Conservation (phyloP, 2,329 filamentous ascomycete species). For the Fusarium globosum region DNA sequence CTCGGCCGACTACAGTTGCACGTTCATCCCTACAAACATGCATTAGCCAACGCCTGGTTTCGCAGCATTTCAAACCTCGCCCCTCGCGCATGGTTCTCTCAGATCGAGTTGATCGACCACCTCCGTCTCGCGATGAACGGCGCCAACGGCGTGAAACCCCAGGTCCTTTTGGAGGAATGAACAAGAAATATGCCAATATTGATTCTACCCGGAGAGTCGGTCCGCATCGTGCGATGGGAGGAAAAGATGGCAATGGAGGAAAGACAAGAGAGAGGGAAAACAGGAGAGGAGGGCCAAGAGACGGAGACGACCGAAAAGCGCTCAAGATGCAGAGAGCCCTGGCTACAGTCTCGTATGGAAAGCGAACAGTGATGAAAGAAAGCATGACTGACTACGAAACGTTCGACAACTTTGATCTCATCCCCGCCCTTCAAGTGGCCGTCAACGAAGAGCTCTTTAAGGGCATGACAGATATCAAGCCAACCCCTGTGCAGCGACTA, state of each 20-base stretch:
- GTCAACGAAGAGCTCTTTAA: slow-evolving; percentile 79
- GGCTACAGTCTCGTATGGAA: slow-evolving; percentile 79
- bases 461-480: slow-evolving; percentile 78
- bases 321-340: slow-evolving; percentile 93
- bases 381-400: slow-evolving; percentile 75
- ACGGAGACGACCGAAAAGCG: slow-evolving; percentile 70
- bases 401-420: slow-evolving; percentile 83
- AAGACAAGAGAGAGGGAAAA: slow-evolving; percentile 43
- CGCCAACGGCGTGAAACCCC: slow-evolving; percentile 53
- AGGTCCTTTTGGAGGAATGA: slow-evolving; percentile 68
- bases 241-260: slow-evolving; percentile 37
- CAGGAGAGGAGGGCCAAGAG: slow-evolving; percentile 51
- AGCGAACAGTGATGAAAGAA: slow-evolving; percentile 63
- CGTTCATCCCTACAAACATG: slow-evolving; percentile 47
- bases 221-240: slow-evolving; percentile 22
- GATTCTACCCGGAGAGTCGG: slow-evolving; percentile 41
- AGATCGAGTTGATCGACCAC: slow-evolving; percentile 59
- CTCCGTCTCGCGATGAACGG: slow-evolving; percentile 50
- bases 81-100: slow-evolving; percentile 70
- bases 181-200: slow-evolving; percentile 61
- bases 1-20: slow-evolving; percentile 21
- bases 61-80: slow-evolving; percentile 50
- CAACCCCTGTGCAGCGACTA: slow-evolving; percentile 89
- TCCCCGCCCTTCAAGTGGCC: slow-evolving; percentile 77
- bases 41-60: slow-evolving; percentile 51